Percentiles rank a stretch among this genome's conserved stretches.
Evolutionary conservation across 2,329 filamentous ascomycete genomes (phyloP).

Genomic region (Seiridium cupressi): DNA sequence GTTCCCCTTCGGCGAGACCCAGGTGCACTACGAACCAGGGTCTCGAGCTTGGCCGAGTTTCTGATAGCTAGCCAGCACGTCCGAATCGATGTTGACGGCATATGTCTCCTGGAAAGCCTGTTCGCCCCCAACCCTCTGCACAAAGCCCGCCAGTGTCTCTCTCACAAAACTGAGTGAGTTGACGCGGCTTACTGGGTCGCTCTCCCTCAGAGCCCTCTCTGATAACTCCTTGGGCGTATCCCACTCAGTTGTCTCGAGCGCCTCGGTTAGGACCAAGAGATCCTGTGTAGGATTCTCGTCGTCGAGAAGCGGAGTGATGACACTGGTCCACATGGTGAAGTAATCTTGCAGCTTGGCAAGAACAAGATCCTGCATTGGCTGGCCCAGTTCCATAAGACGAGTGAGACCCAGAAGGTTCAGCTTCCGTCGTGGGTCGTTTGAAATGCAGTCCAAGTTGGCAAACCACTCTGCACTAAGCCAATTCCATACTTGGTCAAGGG

Average conservation of each 20-base stretch:
- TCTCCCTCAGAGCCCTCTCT: constrained; percentile 51
- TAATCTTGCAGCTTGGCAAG: constrained; percentile 67
- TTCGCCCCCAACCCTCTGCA: constrained; percentile 62
- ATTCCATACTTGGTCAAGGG: constrained; percentile 51
- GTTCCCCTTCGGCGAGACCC: no score
- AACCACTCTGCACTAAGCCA: constrained; percentile 68
- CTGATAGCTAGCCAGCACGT: constrained; percentile 66
- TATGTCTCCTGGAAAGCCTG: constrained; percentile 66
- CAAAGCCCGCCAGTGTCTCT: constrained; percentile 56
- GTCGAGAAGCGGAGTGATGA: constrained; percentile 64
- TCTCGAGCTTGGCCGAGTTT: background rate
- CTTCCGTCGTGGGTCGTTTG: constrained; percentile 65
- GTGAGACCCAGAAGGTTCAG: constrained; percentile 72
- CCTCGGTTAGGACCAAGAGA: constrained; percentile 45
- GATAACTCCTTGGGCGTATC: constrained; percentile 54
- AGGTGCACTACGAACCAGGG: background rate
- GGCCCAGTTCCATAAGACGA: constrained; percentile 63
- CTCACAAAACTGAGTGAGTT: constrained; percentile 64
- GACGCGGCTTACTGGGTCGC: constrained; percentile 68
- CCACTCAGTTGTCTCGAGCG: constrained; percentile 44
- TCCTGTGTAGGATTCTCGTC: constrained; percentile 47
- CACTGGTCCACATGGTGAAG: constrained; percentile 72
- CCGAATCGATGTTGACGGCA: constrained; percentile 71
- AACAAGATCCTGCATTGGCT: constrained; percentile 55
- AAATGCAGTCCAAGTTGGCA: constrained; percentile 65